Evolutionary conservation across 2,329 filamentous ascomycete species (phyloP).

Genomic region (Phyllosticta citriasiana): DNA sequence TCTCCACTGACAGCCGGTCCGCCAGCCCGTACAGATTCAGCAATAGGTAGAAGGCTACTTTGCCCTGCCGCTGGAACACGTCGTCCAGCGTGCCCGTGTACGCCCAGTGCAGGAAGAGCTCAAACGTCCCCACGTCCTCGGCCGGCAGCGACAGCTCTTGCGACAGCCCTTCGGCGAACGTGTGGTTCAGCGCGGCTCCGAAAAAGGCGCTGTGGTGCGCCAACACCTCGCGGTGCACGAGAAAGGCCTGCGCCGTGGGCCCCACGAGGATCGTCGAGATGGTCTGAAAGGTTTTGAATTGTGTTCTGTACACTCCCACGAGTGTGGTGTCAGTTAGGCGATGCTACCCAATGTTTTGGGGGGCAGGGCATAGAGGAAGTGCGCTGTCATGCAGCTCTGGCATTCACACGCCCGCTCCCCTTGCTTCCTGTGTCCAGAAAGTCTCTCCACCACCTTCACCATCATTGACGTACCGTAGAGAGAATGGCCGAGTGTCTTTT

Average conservation of each 20-base stretch:
- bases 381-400: neutral
- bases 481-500: slow-evolving; percentile 7
- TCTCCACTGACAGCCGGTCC: slow-evolving; percentile 38
- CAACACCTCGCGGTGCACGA: slow-evolving; percentile 40
- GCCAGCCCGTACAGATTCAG: slow-evolving; percentile 38
- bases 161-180: slow-evolving; percentile 36
- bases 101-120: slow-evolving; percentile 42
- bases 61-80: slow-evolving; percentile 35
- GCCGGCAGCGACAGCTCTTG: slow-evolving; percentile 36
- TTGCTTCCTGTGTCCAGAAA: neutral
- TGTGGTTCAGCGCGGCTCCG: slow-evolving; percentile 38
- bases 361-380: neutral
- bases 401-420: neutral
- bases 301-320: slow-evolving; percentile 19
- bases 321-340: neutral
- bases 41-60: slow-evolving; percentile 41
- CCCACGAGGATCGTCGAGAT: slow-evolving; percentile 31
- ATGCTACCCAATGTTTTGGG: neutral
- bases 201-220: slow-evolving; percentile 40
- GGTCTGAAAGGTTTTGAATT: slow-evolving; percentile 31
- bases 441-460: neutral
- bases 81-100: slow-evolving; percentile 33
- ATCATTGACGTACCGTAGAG: slow-evolving; percentile 8
- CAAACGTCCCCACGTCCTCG: slow-evolving; percentile 36
- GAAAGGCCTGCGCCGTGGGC: slow-evolving; percentile 29